Percentiles rank a stretch among this genome's conserved stretches.
Evolutionary conservation across 345 rosid species (phyloP).

Genomic region (Eucalyptus curtisii): DNA sequence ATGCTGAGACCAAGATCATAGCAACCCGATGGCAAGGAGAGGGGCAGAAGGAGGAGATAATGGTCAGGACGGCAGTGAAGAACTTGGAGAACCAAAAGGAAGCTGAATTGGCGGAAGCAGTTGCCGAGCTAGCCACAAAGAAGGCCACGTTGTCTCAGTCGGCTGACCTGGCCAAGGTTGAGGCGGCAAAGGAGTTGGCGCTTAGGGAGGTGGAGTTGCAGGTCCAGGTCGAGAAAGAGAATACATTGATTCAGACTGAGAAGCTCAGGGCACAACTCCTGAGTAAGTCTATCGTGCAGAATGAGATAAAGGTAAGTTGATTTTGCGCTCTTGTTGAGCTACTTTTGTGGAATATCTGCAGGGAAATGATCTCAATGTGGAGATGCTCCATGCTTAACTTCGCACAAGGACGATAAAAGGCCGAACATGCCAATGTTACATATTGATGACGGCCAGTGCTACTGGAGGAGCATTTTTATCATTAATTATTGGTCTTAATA

Average conservation of each 20-base stretch:
- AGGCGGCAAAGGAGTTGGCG: slow-evolving; percentile 53
- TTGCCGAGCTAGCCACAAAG: slow-evolving; percentile 56
- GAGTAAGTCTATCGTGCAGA: slow-evolving; percentile 65
- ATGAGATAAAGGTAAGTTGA: slow-evolving; percentile 45
- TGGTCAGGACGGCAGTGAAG: slow-evolving; percentile 46
- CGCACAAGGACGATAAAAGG: too few relatives aligned
- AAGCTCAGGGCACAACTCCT: slow-evolving; percentile 70
- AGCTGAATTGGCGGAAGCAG: slow-evolving; percentile 61
- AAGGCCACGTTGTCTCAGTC: slow-evolving; percentile 53
- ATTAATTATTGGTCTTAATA: too few relatives aligned
- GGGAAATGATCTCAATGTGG: too few relatives aligned
- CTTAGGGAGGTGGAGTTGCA: slow-evolving; percentile 66
- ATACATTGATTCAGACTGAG: slow-evolving; percentile 45
- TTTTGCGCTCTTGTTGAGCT: too few relatives aligned
- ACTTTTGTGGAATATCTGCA: too few relatives aligned
- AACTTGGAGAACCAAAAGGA: slow-evolving; percentile 61
- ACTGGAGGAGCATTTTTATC: too few relatives aligned
- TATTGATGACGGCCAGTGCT: too few relatives aligned
- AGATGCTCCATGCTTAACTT: too few relatives aligned
- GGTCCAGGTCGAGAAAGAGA: slow-evolving; percentile 57
- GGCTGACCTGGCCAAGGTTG: slow-evolving; percentile 62
- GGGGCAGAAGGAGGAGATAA: slow-evolving; percentile 56
- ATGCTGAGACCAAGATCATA: slow-evolving; percentile 59
- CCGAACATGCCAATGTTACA: too few relatives aligned
- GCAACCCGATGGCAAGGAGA: slow-evolving; percentile 43